Evolutionary conservation across 805 yeast genomes (phyloP), one percentile per base, ranked within the genome.

Genomic region (Metschnikowia orientalis): DNA sequence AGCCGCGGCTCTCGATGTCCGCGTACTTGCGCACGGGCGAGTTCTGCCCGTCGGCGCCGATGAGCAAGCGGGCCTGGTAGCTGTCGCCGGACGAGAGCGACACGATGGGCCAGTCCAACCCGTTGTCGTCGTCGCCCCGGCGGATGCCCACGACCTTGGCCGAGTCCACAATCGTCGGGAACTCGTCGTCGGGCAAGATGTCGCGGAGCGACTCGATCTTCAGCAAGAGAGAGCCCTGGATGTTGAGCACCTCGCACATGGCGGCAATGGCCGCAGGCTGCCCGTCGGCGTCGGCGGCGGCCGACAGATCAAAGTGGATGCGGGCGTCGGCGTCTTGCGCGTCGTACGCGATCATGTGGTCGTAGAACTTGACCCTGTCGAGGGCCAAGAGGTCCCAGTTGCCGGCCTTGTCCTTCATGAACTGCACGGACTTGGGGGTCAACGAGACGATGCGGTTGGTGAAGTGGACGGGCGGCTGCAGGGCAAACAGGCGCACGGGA

Each of bases 31-130:
- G 72, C 5, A 84, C 97, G 0, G 97, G 96, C 1, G 97, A 88
- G 56, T 88, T 86, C 56, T 79, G 87, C 1, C 98, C 98, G 56
- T 92, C 98, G 23, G 96, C 95, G 6, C 98, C 98, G 10, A 92
- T 76, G 13, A 89, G 63, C n/a, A 89, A 65, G 34, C 95, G 69
- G 0, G 95, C 73, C 48, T 75, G 73, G 31, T 80, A 66, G 8
- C 51, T 43, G 9, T 73, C 72, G 1, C 95, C 97, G 41, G 73
- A 73, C 9, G 75, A 73, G 9, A 89, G 63, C 16, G 71, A 64
- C 9, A 90, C 79, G 6, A 77, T 52, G 1, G 97, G 97, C 95
- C 96, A 86, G 29, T 76, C 74, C 25, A 59, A 34, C 17, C 61
- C 59, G 44, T 42, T 21, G 42, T 32, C 9, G 56, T 24, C 20